phyloP scores from a whole-genome alignment of 2,329 filamentous ascomycete genomes.

The Aspergillus uvarum region DNA sequence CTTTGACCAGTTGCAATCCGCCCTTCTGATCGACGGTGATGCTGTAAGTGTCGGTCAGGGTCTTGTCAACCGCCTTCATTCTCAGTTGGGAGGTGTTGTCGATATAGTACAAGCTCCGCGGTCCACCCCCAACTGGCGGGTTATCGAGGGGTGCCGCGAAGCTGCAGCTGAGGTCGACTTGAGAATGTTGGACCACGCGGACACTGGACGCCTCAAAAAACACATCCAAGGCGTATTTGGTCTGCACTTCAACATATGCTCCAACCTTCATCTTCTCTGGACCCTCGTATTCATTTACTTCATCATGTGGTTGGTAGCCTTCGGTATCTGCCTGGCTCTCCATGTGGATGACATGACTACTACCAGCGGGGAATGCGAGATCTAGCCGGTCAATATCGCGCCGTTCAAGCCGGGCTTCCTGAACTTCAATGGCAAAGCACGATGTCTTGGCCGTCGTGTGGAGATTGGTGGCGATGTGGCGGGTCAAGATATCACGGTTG shows the following conservation, averaged over 20 bases:
- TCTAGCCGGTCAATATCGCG: too few species aligned
- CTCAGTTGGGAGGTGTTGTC: too few species aligned
- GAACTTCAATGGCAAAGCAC: background rate
- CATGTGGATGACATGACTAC: background rate
- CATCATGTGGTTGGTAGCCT: background rate
- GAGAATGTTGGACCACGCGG: background rate
- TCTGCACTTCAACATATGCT: background rate
- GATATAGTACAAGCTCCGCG: too few species aligned
- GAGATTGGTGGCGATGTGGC: background rate
- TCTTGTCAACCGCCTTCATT: conserved; percentile 2
- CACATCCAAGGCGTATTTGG: background rate
- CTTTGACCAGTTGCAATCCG: background rate
- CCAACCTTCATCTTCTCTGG: background rate
- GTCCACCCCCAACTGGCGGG: too few species aligned
- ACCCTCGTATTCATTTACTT: too few species aligned
- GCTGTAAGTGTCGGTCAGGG: conserved; percentile 1
- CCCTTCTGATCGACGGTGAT: conserved; percentile 3
- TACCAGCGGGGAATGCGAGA: too few species aligned
- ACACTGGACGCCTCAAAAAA: background rate
- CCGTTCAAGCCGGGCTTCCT: too few species aligned
- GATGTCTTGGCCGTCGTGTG: background rate
- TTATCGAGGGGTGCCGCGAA: too few species aligned
- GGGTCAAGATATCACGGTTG: conserved; percentile 6
- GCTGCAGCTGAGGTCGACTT: background rate
- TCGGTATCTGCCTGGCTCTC: background rate